Conservation (phyloP, 163 green algal genomes). For the Chlorella variabilis region DNA sequence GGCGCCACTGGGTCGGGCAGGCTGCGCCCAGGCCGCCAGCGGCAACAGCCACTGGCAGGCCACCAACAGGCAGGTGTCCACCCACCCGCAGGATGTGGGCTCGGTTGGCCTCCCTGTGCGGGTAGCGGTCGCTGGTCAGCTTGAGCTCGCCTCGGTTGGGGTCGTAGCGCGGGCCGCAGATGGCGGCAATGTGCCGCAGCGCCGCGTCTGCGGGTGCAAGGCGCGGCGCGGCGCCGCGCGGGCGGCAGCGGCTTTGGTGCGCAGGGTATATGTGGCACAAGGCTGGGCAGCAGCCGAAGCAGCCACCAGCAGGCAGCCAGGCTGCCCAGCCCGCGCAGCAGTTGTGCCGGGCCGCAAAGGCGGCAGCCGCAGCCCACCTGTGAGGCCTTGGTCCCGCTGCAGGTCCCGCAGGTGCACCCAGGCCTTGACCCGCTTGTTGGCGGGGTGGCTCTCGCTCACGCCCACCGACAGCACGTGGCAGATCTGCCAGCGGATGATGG, state of each 20-base stretch:
- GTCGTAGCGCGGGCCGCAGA: constrained; percentile 62
- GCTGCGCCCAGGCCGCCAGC: too few species aligned
- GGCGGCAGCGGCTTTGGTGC: neutral
- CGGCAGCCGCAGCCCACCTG: neutral
- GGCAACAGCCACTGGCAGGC: too few species aligned
- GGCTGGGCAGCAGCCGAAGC: neutral
- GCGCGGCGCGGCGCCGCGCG: too few species aligned
- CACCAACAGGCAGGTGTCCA: too few species aligned
- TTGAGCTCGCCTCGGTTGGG: constrained; percentile 46
- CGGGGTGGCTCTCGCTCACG: constrained; percentile 44
- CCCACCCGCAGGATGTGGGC: constrained; percentile 35
- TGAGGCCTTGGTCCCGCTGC: constrained; percentile 52
- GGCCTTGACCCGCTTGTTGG: constrained; percentile 54
- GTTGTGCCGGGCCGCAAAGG: too few species aligned
- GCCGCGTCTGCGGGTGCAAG: constrained; percentile 38
- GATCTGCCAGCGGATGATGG: constrained; percentile 56
- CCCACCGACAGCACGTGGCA: constrained; percentile 40
- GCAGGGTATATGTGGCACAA: neutral
- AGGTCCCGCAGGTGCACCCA: constrained; percentile 57
- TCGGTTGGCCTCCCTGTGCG: constrained; percentile 52
- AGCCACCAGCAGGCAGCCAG: too few species aligned
- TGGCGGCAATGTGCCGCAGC: constrained; percentile 56
- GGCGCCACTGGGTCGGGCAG: too few species aligned
- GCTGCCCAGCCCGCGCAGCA: too few species aligned
- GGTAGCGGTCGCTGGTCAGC: constrained; percentile 46